These are phyloP conservation scores for Malassezia nana DNA, from an alignment of 1,284 basidiomycete genomes.

Conservation along the genomic window DNA sequence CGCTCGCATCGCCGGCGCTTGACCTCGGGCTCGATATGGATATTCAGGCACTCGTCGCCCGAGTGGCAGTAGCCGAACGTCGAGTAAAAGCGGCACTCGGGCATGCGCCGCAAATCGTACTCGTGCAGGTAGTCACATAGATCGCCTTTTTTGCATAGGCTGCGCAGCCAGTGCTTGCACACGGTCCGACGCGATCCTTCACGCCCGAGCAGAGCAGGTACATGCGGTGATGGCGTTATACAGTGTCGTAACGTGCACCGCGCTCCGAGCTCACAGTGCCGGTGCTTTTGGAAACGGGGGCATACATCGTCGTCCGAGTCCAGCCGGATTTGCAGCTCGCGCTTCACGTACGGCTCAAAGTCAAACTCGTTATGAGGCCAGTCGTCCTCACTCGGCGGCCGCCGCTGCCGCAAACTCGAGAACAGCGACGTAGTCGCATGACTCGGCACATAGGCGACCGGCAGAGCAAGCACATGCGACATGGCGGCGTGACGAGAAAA, in stretches of 20 bases:
- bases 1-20: slow-evolving; percentile 75
- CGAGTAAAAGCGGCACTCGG: slow-evolving; percentile 98
- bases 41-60: slow-evolving; percentile 95
- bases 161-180: slow-evolving; percentile 99
- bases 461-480: slow-evolving; percentile 11
- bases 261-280: slow-evolving; percentile 23
- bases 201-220: slow-evolving; percentile 18
- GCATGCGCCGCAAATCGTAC: slow-evolving; percentile 95
- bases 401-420: slow-evolving; percentile 14
- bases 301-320: slow-evolving; percentile 61
- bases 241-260: slow-evolving; percentile 31
- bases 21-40: slow-evolving; percentile 85
- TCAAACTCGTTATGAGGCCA: slow-evolving; percentile 67
- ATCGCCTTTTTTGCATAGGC: slow-evolving; percentile 95
- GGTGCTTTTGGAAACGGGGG: slow-evolving; percentile 22
- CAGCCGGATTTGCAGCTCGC: slow-evolving; percentile 72
- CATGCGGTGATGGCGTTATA: slow-evolving; percentile 22
- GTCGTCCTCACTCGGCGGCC: slow-evolving; percentile 12
- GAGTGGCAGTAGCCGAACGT: slow-evolving; percentile 97
- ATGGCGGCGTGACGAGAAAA: background rate
- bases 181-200: slow-evolving; percentile 57
- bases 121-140: slow-evolving; percentile 98
- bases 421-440: slow-evolving; percentile 15
- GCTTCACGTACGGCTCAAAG: slow-evolving; percentile 74
- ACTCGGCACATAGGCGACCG: slow-evolving; percentile 15